Base-by-base conservation (phyloP, 371 early-diverging fungal species). In the Mortierella sp. region DNA sequence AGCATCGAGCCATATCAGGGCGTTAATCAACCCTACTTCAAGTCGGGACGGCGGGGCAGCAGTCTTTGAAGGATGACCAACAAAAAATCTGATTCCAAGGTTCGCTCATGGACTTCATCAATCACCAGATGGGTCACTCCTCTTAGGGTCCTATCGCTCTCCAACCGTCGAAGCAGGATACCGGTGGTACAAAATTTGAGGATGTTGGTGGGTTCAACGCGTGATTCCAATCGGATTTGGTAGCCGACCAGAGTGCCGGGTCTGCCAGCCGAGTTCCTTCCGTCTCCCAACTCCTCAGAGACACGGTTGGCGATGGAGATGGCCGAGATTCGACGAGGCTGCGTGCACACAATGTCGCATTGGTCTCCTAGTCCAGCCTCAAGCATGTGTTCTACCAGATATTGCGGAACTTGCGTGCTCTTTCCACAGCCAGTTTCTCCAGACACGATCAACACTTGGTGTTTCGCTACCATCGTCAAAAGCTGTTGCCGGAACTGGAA, bases 381-480 rank as follows among this genome's bases (percentile, higher is more conserved):
- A 7, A 92, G 78, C 28, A 87, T 73, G 48, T 82, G 71, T 57
- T 94, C 93, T 0, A 90, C 87, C n/a, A 96, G 64, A 63, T 90
- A 94, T 79, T 95, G 95, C 14, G 96, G 96, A 3, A 95, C 87
- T 72, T 95, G 96, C 3, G 95, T 95, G 65, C 93, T 95, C 82
- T 97, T 98, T 53, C 98, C 98, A 60, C 81, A 93, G 43, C 98
- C 99, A 3, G 99, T 97, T 54, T 93, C 95, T 18, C 97, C 99
- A 9, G 90, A 82, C 18, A 98, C 79, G 45, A 97, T 86, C n/a
- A 89, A 68, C 3, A 94, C 89, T 54, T 89, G 88, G 51, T 92
- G 78, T 9, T 68, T 71, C 41, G 86, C 79, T 23, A 93, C 55
- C 3, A 83, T 39, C 0, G 81, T 61, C 31, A 90, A 34, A 27